phyloP scores from a whole-genome alignment of 2,329 filamentous ascomycete genomes.

The Fusarium succisae region DNA sequence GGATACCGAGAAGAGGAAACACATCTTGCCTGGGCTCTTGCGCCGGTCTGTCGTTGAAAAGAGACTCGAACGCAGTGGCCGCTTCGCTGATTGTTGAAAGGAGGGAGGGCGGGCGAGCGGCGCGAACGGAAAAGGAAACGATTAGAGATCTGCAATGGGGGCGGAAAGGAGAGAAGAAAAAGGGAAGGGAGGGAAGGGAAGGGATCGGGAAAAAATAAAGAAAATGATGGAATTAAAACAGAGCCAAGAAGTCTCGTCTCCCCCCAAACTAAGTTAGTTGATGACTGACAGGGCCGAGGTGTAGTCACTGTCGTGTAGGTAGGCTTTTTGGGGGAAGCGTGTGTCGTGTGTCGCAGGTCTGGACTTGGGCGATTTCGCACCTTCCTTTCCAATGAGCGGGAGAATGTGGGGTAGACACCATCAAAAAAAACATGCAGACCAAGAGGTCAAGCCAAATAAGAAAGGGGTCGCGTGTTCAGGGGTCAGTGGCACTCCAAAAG shows the following conservation, averaged over 20 bases:
- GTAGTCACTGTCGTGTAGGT: background rate
- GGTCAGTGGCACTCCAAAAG: background rate
- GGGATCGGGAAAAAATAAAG: background rate
- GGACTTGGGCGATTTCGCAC: slow-evolving; percentile 1
- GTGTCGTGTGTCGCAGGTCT: background rate
- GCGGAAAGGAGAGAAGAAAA: background rate
- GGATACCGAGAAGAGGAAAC: slow-evolving; percentile 35
- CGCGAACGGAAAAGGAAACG: background rate
- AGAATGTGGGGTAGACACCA: slow-evolving; percentile 33
- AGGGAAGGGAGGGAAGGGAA: background rate
- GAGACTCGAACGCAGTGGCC: slow-evolving; percentile 7
- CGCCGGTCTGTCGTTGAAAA: slow-evolving; percentile 1
- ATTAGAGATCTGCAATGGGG: background rate
- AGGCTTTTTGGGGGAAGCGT: background rate
- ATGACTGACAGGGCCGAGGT: background rate
- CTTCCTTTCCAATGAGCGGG: slow-evolving; percentile 13
- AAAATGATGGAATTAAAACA: slow-evolving; percentile 4
- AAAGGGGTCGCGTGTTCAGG: slow-evolving; percentile 39
- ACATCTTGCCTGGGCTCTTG: slow-evolving; percentile 26
- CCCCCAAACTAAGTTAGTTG: background rate
- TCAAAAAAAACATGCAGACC: background rate
- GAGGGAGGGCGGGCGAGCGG: slow-evolving; percentile 2
- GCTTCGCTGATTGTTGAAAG: slow-evolving; percentile 17
- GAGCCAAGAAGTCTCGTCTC: background rate
- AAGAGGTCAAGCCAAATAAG: slow-evolving; percentile 28